Conservation (phyloP, 2,329 filamentous ascomycete species). For the Exserohilum turcica region DNA sequence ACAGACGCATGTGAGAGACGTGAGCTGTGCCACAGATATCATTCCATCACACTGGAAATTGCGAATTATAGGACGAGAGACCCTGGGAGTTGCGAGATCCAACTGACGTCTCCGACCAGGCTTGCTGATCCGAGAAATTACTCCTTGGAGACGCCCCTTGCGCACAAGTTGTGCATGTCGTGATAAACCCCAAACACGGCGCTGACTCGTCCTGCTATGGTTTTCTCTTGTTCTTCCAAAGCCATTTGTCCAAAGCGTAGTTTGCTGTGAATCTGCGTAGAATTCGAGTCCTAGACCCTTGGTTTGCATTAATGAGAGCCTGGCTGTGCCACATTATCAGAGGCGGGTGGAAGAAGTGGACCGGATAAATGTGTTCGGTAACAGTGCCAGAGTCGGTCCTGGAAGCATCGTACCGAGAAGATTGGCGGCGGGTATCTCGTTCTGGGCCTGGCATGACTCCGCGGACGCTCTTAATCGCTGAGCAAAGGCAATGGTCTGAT, state of each 20-base stretch:
- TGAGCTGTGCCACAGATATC: background rate
- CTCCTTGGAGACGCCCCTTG: too few species aligned
- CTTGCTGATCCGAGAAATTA: background rate
- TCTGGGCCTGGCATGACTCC: background rate
- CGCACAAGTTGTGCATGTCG: background rate
- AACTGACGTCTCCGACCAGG: background rate
- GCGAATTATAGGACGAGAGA: background rate
- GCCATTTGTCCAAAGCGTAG: too few species aligned
- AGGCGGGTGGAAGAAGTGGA: too few species aligned
- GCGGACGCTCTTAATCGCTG: background rate
- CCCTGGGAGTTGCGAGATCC: background rate
- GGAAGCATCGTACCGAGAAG: background rate
- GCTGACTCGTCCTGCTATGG: too few species aligned
- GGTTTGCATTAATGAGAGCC: too few species aligned
- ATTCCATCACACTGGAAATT: background rate
- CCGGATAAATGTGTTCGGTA: too few species aligned
- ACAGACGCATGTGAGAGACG: background rate
- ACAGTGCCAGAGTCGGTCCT: too few species aligned
- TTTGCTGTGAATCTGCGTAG: too few species aligned
- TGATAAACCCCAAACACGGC: background rate
- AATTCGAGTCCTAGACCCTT: too few species aligned
- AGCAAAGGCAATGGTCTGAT: background rate
- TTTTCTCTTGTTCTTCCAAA: too few species aligned
- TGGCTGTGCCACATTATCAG: too few species aligned
- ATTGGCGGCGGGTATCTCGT: background rate